phyloP scores from a whole-genome alignment of 192 early-diverging fungal species.

The Spinellus fusiger region DNA sequence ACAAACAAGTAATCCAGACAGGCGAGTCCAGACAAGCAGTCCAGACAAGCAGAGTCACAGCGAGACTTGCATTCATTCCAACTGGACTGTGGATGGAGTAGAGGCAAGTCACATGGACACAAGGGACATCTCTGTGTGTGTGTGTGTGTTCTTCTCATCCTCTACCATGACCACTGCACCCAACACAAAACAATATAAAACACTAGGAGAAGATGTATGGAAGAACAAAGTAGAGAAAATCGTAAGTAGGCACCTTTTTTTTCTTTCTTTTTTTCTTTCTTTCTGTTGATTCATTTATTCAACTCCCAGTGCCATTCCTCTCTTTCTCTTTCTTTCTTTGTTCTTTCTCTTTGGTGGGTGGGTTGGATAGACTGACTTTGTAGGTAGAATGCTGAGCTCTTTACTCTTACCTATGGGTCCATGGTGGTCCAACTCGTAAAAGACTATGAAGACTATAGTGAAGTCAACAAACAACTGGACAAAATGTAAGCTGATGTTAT shows the following conservation, averaged over 20 bases:
- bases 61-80: too few relatives aligned
- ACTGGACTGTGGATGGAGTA: too few relatives aligned
- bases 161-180: slow-evolving; percentile 15
- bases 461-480: slow-evolving; percentile 95
- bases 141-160: not conserved
- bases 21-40: not conserved
- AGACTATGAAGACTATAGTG: slow-evolving; percentile 86
- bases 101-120: too few relatives aligned
- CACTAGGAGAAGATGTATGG: slow-evolving; percentile 93
- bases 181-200: slow-evolving; percentile 62
- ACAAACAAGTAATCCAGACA: not conserved
- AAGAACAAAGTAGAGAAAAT: slow-evolving; percentile 93
- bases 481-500: slow-evolving; percentile 68
- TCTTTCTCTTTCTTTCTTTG: slow-evolving; percentile 8
- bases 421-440: slow-evolving; percentile 91
- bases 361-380: not conserved
- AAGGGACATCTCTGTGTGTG: too few relatives aligned
- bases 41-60: not conserved
- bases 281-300: not conserved
- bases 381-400: slow-evolving; percentile 82
- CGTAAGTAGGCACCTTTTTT: slow-evolving; percentile 43
- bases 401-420: slow-evolving; percentile 96
- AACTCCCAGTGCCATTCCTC: not conserved
- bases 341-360: not conserved
- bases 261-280: slow-evolving; percentile 7